Conservation (phyloP, 2,329 filamentous ascomycete genomes). For the Phaeoacremonium minimum region DNA sequence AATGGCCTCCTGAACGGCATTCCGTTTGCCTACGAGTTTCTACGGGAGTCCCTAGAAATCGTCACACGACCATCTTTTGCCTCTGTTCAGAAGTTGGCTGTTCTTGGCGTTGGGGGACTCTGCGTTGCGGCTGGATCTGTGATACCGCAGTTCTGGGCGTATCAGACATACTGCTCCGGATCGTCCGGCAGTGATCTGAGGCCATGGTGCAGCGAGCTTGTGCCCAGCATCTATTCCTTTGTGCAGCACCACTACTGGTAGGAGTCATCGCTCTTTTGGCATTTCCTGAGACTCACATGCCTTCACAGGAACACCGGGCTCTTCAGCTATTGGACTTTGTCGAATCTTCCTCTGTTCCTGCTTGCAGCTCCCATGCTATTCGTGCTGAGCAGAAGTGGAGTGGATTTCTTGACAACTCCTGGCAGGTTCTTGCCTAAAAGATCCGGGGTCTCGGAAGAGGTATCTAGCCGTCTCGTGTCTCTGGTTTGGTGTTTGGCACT, state of each 20-base stretch:
- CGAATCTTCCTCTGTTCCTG: constrained; percentile 83
- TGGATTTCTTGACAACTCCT: constrained; percentile 22
- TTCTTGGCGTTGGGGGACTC: constrained; percentile 62
- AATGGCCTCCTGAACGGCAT: constrained; percentile 84
- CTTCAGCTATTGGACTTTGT: constrained; percentile 82
- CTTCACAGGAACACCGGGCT: constrained; percentile 75
- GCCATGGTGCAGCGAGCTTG: constrained; percentile 68
- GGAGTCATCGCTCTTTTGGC: constrained; percentile 20
- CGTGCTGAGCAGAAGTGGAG: constrained; percentile 61
- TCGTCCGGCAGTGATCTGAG: constrained; percentile 30
- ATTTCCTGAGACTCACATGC: constrained; percentile 11
- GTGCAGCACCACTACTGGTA: constrained; percentile 92
- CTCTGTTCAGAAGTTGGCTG: constrained; percentile 46
- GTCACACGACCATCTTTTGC: constrained; percentile 26
- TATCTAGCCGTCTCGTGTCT: constrained; percentile 9
- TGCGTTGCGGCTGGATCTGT: constrained; percentile 63
- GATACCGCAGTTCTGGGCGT: constrained; percentile 73
- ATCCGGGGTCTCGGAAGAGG: constrained; percentile 7
- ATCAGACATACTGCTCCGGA: constrained; percentile 60
- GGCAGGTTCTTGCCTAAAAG: too few relatives aligned
- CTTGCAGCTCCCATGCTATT: constrained; percentile 75
- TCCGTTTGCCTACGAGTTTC: constrained; percentile 63
- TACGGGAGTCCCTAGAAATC: constrained; percentile 25
- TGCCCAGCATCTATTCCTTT: constrained; percentile 88
- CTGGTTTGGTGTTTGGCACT: constrained; percentile 58